Percentiles rank a stretch among this genome's conserved stretches.
Evolutionary conservation across 257 asterid genomes (phyloP).

Genomic region (Solanum clarkiae): DNA sequence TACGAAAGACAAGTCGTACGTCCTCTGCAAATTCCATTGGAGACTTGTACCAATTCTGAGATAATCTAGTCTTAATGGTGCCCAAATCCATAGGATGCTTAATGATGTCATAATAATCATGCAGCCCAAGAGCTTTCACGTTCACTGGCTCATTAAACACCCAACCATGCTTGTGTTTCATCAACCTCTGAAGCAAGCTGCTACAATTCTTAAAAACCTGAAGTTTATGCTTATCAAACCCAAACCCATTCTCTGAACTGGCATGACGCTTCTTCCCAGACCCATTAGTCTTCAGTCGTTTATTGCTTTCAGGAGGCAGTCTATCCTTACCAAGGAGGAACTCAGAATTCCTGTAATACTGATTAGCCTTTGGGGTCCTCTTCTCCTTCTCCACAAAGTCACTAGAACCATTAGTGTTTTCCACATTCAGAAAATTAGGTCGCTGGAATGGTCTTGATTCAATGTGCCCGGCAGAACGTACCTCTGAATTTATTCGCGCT

Average conservation of each 20-base stretch:
- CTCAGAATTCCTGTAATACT: constrained; percentile 70
- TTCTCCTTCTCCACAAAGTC: constrained; percentile 75
- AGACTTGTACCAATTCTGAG: constrained; percentile 58
- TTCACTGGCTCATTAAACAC: constrained; percentile 84
- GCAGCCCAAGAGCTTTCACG: constrained; percentile 48
- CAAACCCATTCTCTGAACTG: constrained; percentile 22
- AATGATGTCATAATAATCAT: constrained; percentile 69
- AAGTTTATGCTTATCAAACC: constrained; percentile 33
- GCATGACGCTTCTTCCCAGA: constrained; percentile 41
- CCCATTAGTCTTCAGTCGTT: constrained; percentile 50
- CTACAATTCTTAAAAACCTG: constrained; percentile 51
- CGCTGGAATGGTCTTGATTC: constrained; percentile 53
- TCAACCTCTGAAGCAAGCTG: constrained; percentile 66
- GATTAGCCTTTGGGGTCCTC: constrained; percentile 90
- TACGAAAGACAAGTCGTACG: constrained; percentile 74
- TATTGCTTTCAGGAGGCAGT: constrained; percentile 68
- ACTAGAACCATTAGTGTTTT: constrained; percentile 23
- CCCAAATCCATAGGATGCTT: constrained; percentile 93
- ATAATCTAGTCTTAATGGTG: constrained; percentile 53
- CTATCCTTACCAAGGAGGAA: constrained; percentile 87
- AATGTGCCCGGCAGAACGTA: constrained; percentile 33
- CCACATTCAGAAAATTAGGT: constrained; percentile 52
- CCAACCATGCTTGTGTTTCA: constrained; percentile 87
- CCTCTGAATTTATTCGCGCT: constrained; percentile 43
- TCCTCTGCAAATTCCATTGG: constrained; percentile 78